Base-by-base conservation (phyloP, 2,329 filamentous ascomycete species). In the Aureobasidium sp. region DNA sequence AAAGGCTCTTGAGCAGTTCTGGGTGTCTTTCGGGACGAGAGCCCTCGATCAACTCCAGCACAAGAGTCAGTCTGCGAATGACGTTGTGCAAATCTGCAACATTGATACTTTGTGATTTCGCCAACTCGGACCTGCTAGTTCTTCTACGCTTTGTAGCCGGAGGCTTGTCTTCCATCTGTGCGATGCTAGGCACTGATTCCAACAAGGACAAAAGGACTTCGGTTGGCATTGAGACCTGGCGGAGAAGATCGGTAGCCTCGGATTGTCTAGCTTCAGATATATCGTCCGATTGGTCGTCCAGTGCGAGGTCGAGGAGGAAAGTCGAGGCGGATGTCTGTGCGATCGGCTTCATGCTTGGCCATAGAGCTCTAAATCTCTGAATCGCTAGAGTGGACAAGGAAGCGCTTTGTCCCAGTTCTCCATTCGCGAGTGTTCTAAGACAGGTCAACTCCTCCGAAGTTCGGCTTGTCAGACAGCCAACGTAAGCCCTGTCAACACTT, bases 21-120 rank as follows among this genome's bases (percentile, higher is more conserved):
- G 89, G 85, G 71, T 96, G 89, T 33, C 84, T 81, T 61, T 85
- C 86, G 0, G 90, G 88, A 49, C 85, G 82, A 2, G 91, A 93
- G 53, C 84, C 85, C 70, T 97, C 92, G 17, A 97, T 84, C 29
- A 97, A 77, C 72, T 97, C 92, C 40, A 97, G 79, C 12, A 97
- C 89, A 70, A 96, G 86, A 0, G 92, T 96, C 60, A 93, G 83
- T 68, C 88, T 88, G 67, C 85, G 85, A 65, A 97, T 81, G 7
- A 87, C 82, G 52, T 82, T 80, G 66, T 83, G 84, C 33, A 92
- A 75, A 69, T 90, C 85, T 7, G 82, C 80, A 37, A 85, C 84
- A 61, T 86, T 82, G 65, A 86, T 84, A 15, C 82, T 78, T 39
- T 82, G 81, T 60, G 85, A 78, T 50, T 82, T 83, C 60, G 84